A percentile compares a stretch with the other conserved stretches of the same genome.
phyloP scores from a whole-genome alignment of 1,284 basidiomycete species.

The Laetiporus sulphureus region DNA sequence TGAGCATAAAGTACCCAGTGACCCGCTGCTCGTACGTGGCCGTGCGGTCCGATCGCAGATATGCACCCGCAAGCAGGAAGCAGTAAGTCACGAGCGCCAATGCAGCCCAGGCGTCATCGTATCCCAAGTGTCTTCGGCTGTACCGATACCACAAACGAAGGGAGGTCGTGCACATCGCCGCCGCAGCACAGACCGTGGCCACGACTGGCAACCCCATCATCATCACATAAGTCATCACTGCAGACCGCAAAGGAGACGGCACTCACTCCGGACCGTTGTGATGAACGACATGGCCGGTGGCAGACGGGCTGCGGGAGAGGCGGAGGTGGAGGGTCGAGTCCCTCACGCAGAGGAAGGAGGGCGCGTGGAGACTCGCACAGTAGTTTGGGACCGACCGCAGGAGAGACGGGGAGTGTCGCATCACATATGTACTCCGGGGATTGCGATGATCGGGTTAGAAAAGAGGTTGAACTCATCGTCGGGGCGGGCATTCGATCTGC shows the following conservation, averaged over 20 bases:
- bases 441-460: too few relatives aligned
- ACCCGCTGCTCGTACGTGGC: slow-evolving; percentile 14
- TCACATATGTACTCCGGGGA: too few relatives aligned
- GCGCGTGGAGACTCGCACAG: too few relatives aligned
- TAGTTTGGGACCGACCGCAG: too few relatives aligned
- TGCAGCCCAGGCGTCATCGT: slow-evolving; percentile 26
- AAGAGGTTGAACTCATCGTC: too few relatives aligned
- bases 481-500: too few relatives aligned
- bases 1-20: slow-evolving; percentile 24
- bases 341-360: too few relatives aligned
- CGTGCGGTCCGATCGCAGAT: slow-evolving; percentile 12
- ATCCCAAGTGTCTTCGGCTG: slow-evolving; percentile 19
- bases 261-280: slow-evolving; percentile 14
- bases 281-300: slow-evolving; percentile 10
- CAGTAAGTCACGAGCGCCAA: slow-evolving; percentile 16
- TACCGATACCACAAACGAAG: slow-evolving; percentile 20
- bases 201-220: slow-evolving; percentile 9
- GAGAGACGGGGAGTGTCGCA: too few relatives aligned
- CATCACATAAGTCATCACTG: not conserved
- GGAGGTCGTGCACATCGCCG: slow-evolving; percentile 19
- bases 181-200: slow-evolving; percentile 19
- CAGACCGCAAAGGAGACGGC: not conserved
- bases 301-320: too few relatives aligned
- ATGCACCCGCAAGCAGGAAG: slow-evolving; percentile 20
- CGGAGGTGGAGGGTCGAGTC: too few relatives aligned